Base-by-base conservation (phyloP, 306 rosid genomes). In the Cicer chorassanicum region DNA sequence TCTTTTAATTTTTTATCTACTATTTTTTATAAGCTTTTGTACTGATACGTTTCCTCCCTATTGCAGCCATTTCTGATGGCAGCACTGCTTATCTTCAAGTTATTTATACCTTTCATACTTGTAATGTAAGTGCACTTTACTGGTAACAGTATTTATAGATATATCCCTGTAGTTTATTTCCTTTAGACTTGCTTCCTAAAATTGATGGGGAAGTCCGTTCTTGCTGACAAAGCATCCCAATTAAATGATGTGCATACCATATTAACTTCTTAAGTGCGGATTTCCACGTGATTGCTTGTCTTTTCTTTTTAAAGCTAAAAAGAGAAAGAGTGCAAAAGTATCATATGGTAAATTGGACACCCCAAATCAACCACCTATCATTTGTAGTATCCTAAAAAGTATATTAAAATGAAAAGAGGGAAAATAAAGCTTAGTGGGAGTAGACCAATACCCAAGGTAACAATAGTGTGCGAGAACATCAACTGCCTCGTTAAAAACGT, bases 21-120 rank as follows among this genome's bases (percentile, higher is more conserved):
- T 34, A 59, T 63, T 6, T 59, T 36, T 63, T 50, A 53, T 72
- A 70, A 41, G 39, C 74, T 74, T 68, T 72, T 88, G 64, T 49
- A 69, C 79, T 75, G 72, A 84, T 65, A 63, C 8, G 46, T 60
- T 78, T 48, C 39, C 54, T 80, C 55, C 36, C 49, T 15, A 62
- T 75, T 82, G 81, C 93, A 92, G 98, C 98, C 98, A 19, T 92
- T 92, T 79, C 87, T 92, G 71, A 92, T 92, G 98, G 89, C 98
- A 65, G 91, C 98, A 18, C 87, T 92, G 41, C 98, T 92, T 29
- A 87, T 92, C 80, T 88, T 88, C 90, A 92, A 92, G 91, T 79
- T 92, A 76, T 86, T 87, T 81, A 92, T 92, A 79, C 98, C 96
- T 49, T 92, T 92, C 89, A 78, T 92, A 85, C 91, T 90, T 49